phyloP scores from a whole-genome alignment of 306 rosid genomes.

The Boehmeria nivea region DNA sequence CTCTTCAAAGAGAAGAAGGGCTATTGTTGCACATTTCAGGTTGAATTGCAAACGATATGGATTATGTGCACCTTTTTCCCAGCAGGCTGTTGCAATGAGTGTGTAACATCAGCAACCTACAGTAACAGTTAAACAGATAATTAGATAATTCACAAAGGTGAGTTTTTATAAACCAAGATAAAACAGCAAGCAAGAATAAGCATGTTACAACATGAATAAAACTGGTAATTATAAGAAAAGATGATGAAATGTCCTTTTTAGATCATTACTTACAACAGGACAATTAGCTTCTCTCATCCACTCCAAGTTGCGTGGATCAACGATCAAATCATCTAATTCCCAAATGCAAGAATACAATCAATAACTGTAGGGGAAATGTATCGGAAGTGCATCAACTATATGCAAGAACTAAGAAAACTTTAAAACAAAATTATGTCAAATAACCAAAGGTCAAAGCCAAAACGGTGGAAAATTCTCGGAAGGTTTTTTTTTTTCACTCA shows the following conservation, averaged over 20 bases:
- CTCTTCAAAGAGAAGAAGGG: background rate
- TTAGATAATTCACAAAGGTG: constrained; percentile 15
- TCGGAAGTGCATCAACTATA: background rate
- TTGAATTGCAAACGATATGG: constrained; percentile 6
- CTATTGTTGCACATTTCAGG: too few relatives aligned
- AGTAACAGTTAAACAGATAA: constrained; percentile 14
- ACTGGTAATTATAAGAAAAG: background rate
- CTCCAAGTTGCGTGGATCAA: constrained; percentile 87
- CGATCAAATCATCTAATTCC: constrained; percentile 79
- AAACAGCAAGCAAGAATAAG: background rate
- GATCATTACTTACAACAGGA: constrained; percentile 71
- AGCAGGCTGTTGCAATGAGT: constrained; percentile 95
- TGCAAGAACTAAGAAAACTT: background rate
- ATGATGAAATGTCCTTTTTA: background rate
- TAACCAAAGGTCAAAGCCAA: too few relatives aligned
- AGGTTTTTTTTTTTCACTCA: too few relatives aligned
- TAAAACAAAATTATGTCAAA: too few relatives aligned
- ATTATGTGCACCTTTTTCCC: constrained; percentile 68
- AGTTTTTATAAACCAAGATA: background rate
- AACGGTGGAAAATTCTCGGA: too few relatives aligned
- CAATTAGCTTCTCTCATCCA: constrained; percentile 93
- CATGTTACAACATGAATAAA: background rate
- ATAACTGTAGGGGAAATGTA: background rate
- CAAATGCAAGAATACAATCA: constrained; percentile 11
- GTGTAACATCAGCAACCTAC: constrained; percentile 95